Evolutionary conservation across 306 rosid genomes (phyloP).

Genomic region (Macrotyloma uniflorum): DNA sequence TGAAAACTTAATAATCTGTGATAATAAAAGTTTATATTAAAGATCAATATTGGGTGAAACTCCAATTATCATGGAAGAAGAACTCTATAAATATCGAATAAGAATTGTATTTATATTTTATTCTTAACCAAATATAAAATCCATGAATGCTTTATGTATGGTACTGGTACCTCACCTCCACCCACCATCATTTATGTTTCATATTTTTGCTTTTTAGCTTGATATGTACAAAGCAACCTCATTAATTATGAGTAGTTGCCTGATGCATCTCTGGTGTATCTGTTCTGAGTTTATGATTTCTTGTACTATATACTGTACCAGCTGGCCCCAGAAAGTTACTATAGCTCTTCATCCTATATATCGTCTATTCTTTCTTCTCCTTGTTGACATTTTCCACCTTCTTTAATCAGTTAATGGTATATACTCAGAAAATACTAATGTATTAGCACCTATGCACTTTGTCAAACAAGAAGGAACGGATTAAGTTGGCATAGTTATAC

Average conservation of each 20-base stretch:
- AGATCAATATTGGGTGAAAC: neutral
- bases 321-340: constrained; percentile 25
- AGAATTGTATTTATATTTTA: neutral
- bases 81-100: no score
- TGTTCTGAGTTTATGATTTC: constrained; percentile 19
- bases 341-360: constrained; percentile 16
- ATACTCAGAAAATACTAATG: constrained; percentile 25
- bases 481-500: constrained; percentile 23
- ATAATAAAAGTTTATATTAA: neutral
- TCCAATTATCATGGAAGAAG: neutral
- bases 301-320: constrained; percentile 5
- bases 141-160: constrained; percentile 5
- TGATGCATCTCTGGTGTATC: constrained; percentile 18
- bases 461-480: constrained; percentile 29
- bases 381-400: constrained; percentile 16
- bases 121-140: constrained; percentile 12
- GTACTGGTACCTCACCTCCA: neutral
- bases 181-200: neutral
- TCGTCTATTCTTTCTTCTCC: constrained; percentile 29
- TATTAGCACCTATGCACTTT: constrained; percentile 24
- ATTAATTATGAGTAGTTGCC: constrained; percentile 5
- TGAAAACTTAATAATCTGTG: neutral
- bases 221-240: constrained; percentile 26
- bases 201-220: constrained; percentile 11
- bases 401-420: constrained; percentile 18